These are phyloP conservation scores for Durusdinium trenchii DNA, from an alignment of 73 alveolate species.

Conservation along the genomic window DNA sequence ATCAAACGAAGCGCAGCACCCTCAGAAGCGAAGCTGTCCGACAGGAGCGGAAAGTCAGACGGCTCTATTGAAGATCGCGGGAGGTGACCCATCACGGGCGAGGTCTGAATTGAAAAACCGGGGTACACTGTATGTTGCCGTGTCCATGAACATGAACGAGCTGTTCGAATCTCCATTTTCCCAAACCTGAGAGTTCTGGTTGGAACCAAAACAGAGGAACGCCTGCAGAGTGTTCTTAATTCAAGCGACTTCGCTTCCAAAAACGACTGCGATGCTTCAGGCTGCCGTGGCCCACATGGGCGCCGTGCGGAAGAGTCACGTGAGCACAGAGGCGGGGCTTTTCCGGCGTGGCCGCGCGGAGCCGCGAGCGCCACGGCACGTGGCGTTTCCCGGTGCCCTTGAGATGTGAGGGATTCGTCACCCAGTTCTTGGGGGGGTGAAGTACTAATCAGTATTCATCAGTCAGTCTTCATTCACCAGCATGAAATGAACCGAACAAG, in stretches of 20 bases:
- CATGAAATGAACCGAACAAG: background rate
- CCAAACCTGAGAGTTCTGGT: background rate
- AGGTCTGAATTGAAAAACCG: background rate
- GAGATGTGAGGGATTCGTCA: too few relatives aligned
- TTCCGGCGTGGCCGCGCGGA: background rate
- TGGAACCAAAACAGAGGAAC: background rate
- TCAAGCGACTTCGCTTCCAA: background rate
- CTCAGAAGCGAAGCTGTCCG: background rate
- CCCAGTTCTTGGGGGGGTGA: too few relatives aligned
- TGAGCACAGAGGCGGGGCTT: conserved; percentile 2
- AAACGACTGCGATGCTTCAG: background rate
- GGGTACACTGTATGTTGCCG: too few relatives aligned
- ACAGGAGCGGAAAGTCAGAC: background rate
- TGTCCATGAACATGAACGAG: background rate
- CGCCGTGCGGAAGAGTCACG: conserved; percentile 32
- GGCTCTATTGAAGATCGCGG: background rate
- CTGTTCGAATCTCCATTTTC: background rate
- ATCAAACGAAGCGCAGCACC: too few relatives aligned
- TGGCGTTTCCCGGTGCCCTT: background rate
- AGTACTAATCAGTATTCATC: background rate
- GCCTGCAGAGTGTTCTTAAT: background rate
- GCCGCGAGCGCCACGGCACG: background rate
- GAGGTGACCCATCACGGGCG: background rate
- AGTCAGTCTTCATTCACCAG: background rate
- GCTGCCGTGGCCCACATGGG: background rate